phyloP scores from a whole-genome alignment of 192 early-diverging fungal genomes.

The Backusella psychrophila region DNA sequence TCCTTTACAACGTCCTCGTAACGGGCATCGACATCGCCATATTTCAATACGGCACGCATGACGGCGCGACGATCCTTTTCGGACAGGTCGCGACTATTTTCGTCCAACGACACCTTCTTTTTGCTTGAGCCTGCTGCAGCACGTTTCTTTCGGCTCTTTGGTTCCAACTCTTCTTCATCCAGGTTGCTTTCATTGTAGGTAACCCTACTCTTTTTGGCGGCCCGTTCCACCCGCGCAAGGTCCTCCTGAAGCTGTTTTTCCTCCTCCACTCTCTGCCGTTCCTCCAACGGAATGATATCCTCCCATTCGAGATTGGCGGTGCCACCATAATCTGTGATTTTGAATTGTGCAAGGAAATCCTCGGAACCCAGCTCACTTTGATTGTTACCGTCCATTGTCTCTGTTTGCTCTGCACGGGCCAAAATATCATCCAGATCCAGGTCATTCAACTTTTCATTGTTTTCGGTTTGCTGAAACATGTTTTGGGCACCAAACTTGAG shows the following conservation, averaged over 20 bases:
- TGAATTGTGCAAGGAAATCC: slow-evolving; percentile 95
- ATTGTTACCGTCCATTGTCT: slow-evolving; percentile 67
- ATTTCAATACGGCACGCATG: slow-evolving; percentile 75
- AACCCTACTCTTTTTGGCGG: slow-evolving; percentile 27
- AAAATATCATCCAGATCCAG: slow-evolving; percentile 98
- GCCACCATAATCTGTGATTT: slow-evolving; percentile 83
- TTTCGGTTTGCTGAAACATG: slow-evolving; percentile 82
- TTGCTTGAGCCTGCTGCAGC: not conserved
- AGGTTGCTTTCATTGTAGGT: slow-evolving; percentile 22
- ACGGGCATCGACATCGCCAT: slow-evolving; percentile 77
- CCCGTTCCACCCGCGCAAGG: slow-evolving; percentile 44
- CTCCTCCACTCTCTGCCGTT: slow-evolving; percentile 64
- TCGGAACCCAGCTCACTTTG: slow-evolving; percentile 66
- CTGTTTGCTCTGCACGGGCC: slow-evolving; percentile 89
- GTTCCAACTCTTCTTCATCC: slow-evolving; percentile 14
- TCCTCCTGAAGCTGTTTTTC: slow-evolving; percentile 67
- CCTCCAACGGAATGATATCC: slow-evolving; percentile 90
- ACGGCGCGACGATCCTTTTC: slow-evolving; percentile 87
- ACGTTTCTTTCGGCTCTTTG: not conserved
- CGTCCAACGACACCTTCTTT: slow-evolving; percentile 14
- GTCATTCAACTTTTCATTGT: slow-evolving; percentile 79
- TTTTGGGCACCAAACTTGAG: slow-evolving; percentile 99
- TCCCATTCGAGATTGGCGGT: slow-evolving; percentile 83
- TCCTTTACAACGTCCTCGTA: slow-evolving; percentile 83
- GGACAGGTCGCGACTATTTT: slow-evolving; percentile 47